phyloP scores from a whole-genome alignment of 768 basidiomycete species.

The Tulasnella sp. region DNA sequence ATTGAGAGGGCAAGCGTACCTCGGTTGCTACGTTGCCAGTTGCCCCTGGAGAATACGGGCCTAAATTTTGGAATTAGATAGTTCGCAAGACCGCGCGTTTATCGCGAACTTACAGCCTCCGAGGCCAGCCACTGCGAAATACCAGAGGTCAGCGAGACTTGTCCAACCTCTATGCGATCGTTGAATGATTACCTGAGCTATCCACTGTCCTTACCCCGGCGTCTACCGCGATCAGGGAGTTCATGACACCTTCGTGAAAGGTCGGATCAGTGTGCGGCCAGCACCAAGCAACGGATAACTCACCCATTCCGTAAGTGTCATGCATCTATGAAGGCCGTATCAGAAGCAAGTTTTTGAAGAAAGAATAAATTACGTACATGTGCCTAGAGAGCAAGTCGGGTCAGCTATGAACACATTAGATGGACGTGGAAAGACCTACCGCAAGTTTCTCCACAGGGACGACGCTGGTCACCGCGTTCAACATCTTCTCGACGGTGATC shows the following conservation, averaged over 20 bases:
- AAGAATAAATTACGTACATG: constrained; percentile 33
- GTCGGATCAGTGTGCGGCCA: neutral
- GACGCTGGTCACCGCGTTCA: constrained; percentile 54
- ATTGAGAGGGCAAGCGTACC: constrained; percentile 17
- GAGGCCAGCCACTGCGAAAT: constrained; percentile 73
- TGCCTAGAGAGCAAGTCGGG: constrained; percentile 28
- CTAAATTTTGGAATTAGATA: neutral
- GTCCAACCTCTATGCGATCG: neutral
- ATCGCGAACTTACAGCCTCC: constrained; percentile 73
- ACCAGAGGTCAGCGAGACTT: neutral
- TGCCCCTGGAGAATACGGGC: constrained; percentile 87
- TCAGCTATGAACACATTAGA: neutral
- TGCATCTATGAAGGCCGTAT: constrained; percentile 54
- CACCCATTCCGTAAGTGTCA: constrained; percentile 76
- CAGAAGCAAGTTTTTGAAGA: neutral
- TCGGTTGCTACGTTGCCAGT: constrained; percentile 94
- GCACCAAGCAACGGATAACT: neutral
- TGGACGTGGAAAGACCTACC: constrained; percentile 27
- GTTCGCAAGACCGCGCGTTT: neutral
- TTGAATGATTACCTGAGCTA: constrained; percentile 20
- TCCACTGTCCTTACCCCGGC: constrained; percentile 72
- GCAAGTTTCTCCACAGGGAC: constrained; percentile 61
- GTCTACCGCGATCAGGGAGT: constrained; percentile 53
- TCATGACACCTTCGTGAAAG: constrained; percentile 39
- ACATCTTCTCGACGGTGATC: constrained; percentile 47